phyloP scores from a whole-genome alignment of 306 rosid species.

The Malus asiatica region DNA sequence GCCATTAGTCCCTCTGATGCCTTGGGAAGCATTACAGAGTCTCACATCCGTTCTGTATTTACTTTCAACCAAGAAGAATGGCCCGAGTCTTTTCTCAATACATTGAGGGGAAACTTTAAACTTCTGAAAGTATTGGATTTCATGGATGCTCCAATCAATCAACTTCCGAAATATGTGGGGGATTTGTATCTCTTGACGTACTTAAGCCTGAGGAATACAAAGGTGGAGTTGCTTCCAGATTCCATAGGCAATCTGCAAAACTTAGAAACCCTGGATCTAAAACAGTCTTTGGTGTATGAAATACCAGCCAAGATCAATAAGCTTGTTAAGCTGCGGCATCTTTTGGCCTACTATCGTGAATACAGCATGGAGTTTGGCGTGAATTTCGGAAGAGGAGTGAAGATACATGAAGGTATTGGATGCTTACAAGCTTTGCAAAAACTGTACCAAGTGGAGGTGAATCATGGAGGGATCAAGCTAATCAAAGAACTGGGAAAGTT shows the following conservation, averaged over 20 bases:
- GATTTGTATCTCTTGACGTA: slow-evolving; percentile 8
- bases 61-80: not conserved
- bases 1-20: too few relatives aligned
- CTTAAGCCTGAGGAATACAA: slow-evolving; percentile 3
- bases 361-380: not conserved
- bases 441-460: not conserved
- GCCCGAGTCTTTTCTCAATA: not conserved
- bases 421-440: not conserved
- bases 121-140: slow-evolving; percentile 15
- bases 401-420: not conserved
- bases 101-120: not conserved
- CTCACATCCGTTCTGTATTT: not conserved
- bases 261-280: slow-evolving; percentile 11
- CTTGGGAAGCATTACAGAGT: too few relatives aligned
- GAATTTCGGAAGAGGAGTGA: not conserved
- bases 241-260: slow-evolving; percentile 13
- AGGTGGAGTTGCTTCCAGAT: slow-evolving; percentile 9
- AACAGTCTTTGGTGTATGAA: not conserved
- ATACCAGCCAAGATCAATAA: not conserved
- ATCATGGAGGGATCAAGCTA: not conserved
- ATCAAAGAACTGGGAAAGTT: not conserved
- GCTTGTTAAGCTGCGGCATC: slow-evolving; percentile 1
- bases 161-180: slow-evolving; percentile 1
- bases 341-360: not conserved
- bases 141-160: slow-evolving; percentile 3